Evolutionary conservation across 1,139 yeast species (phyloP).

Genomic region (Hemisphaericaspora xylofermentans): DNA sequence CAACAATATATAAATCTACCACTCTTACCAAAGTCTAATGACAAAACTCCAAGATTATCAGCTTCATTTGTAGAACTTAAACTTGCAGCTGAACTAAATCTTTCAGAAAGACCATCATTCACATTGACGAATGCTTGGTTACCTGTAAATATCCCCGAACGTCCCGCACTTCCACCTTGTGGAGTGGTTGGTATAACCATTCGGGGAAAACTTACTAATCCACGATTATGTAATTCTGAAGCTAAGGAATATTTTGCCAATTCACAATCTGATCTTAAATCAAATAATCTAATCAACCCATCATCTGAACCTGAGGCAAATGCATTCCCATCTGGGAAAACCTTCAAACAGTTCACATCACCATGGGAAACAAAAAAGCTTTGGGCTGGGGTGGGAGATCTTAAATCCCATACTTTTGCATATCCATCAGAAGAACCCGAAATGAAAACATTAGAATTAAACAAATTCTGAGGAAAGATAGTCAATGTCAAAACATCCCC

Average conservation of each 20-base stretch:
- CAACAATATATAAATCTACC: constrained; percentile 77
- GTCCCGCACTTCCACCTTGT: neutral
- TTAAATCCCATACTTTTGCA: constrained; percentile 69
- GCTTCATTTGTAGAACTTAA: constrained; percentile 26
- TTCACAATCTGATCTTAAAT: constrained; percentile 75
- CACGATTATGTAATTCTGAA: constrained; percentile 9
- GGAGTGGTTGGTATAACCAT: constrained; percentile 1
- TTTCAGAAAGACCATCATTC: neutral
- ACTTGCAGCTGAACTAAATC: constrained; percentile 4
- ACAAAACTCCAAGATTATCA: constrained; percentile 63
- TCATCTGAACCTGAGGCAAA: constrained; percentile 78
- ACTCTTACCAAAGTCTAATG: constrained; percentile 71
- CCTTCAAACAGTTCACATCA: constrained; percentile 66
- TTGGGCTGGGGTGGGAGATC: constrained; percentile 55
- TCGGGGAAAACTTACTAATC: neutral
- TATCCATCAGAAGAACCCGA: constrained; percentile 79
- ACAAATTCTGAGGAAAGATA: constrained; percentile 23
- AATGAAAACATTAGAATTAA: constrained; percentile 43
- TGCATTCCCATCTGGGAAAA: constrained; percentile 70
- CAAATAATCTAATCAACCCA: constrained; percentile 70
- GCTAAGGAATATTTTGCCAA: constrained; percentile 52
- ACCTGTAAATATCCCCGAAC: neutral
- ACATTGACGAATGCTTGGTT: neutral
- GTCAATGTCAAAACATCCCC: constrained; percentile 74
- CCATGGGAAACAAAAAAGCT: constrained; percentile 59